These are phyloP conservation scores for Licmophora abbreviata DNA, from an alignment of 108 stramenopile genomes.

Conservation along the genomic window DNA sequence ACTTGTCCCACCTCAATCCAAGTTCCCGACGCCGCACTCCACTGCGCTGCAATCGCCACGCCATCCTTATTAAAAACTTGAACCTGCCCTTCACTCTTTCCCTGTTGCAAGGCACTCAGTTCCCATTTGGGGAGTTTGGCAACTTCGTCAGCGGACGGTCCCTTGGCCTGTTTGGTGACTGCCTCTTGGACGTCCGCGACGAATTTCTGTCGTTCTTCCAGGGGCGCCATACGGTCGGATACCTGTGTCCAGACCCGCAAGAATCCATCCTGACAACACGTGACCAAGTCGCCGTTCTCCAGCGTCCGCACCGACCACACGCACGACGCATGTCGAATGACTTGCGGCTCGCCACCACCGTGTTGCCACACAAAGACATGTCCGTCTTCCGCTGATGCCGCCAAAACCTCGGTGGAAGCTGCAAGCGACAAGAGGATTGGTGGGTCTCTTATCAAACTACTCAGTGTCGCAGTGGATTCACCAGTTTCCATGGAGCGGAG, in stretches of 20 bases:
- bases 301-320: constrained; percentile 64
- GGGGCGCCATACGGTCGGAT: constrained; percentile 54
- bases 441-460: constrained; percentile 14
- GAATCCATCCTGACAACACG: constrained; percentile 82
- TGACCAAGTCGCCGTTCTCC: constrained; percentile 69
- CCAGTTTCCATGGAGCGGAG: constrained; percentile 77
- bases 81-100: constrained; percentile 84
- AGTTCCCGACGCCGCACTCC: constrained; percentile 62
- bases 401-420: constrained; percentile 16
- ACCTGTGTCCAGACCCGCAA: constrained; percentile 70
- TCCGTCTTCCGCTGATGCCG: constrained; percentile 73
- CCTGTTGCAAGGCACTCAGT: constrained; percentile 41
- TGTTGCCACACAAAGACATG: constrained; percentile 61
- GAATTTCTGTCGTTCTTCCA: constrained; percentile 52
- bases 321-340: constrained; percentile 62
- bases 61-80: constrained; percentile 86
- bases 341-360: constrained; percentile 27
- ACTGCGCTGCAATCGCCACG: constrained; percentile 91
- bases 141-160: constrained; percentile 78
- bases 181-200: constrained; percentile 35
- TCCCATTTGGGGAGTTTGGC: constrained; percentile 88
- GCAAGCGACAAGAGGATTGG: constrained; percentile 69
- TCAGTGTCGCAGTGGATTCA: constrained; percentile 50
- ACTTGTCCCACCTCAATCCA: constrained; percentile 98
- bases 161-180: constrained; percentile 27